Percentiles rank a stretch among this genome's conserved stretches.
These are phyloP conservation scores for Colletotrichum euphorbiae DNA, from an alignment of 2,329 filamentous ascomycete species.

Conservation along the genomic window DNA sequence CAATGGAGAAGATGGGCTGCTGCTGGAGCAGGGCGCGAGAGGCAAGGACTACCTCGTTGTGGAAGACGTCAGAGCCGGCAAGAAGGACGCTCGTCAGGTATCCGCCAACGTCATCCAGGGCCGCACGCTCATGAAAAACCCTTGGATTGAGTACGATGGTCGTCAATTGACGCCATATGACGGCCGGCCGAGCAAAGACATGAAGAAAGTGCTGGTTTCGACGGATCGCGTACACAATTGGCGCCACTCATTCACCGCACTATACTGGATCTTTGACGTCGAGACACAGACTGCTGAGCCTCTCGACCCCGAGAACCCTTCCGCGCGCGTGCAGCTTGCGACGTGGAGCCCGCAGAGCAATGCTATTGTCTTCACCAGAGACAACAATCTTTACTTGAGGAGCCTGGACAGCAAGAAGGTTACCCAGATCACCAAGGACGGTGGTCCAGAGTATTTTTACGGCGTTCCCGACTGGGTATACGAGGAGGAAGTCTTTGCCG, in stretches of 20 bases:
- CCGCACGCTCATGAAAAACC: conserved; percentile 80
- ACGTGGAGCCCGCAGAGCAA: conserved; percentile 91
- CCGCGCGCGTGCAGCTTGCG: conserved; percentile 81
- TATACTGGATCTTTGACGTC: conserved; percentile 95
- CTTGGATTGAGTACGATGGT: conserved; percentile 70
- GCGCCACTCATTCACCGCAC: conserved; percentile 87
- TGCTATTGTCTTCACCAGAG: conserved; percentile 86
- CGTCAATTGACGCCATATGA: conserved; percentile 66
- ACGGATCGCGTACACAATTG: conserved; percentile 81
- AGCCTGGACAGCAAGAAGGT: conserved; percentile 66
- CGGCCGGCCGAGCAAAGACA: conserved; percentile 82
- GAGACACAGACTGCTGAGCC: conserved; percentile 81
- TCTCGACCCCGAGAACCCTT: conserved; percentile 75
- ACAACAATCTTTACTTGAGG: conserved; percentile 91
- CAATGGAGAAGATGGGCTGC: conserved; percentile 82
- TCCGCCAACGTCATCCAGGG: conserved; percentile 57
- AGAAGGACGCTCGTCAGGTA: conserved; percentile 44
- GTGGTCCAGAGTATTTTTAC: conserved; percentile 90
- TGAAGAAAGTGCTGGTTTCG: conserved; percentile 87
- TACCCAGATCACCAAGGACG: conserved; percentile 84
- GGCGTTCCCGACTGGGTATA: conserved; percentile 97
- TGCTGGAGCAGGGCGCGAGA: conserved; percentile 76
- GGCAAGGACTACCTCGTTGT: conserved; percentile 84
- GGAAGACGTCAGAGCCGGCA: conserved; percentile 76
- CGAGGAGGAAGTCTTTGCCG: conserved; percentile 82